These are phyloP conservation scores for Guadua angustifolia DNA, from an alignment of 176 grass and related monocot species.

Conservation along the genomic window DNA sequence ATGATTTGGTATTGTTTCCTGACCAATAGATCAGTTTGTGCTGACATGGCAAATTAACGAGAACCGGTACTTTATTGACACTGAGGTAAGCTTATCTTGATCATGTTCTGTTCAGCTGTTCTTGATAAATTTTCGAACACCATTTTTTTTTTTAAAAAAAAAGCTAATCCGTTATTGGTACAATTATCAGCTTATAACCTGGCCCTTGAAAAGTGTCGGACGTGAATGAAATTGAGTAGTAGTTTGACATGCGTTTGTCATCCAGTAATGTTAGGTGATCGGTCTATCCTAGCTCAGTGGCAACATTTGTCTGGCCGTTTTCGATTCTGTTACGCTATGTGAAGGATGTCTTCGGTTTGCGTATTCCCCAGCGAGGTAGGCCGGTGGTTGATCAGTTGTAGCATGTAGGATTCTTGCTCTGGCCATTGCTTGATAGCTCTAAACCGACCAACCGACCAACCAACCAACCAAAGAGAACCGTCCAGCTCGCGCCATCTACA, in stretches of 20 bases:
- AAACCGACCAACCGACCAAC: slow-evolving; percentile 21
- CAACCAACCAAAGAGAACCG: neutral
- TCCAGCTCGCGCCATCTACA: slow-evolving; percentile 33
- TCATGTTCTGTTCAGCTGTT: neutral
- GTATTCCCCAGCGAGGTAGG: slow-evolving; percentile 23
- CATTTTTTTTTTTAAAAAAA: neutral
- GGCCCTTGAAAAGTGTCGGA: neutral
- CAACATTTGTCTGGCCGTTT: slow-evolving; percentile 39
- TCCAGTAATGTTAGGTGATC: slow-evolving; percentile 28
- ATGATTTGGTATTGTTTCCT: slow-evolving; percentile 30
- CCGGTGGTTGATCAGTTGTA: slow-evolving; percentile 37
- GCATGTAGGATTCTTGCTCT: slow-evolving; percentile 5
- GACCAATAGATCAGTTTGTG: slow-evolving; percentile 19
- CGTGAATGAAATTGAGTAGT: slow-evolving; percentile 7
- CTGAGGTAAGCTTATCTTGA: slow-evolving; percentile 16
- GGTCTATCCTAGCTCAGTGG: slow-evolving; percentile 29
- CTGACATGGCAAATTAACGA: slow-evolving; percentile 6
- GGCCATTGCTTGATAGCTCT: neutral
- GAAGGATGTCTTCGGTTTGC: slow-evolving; percentile 7
- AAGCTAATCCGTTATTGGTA: neutral
- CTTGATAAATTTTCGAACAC: neutral
- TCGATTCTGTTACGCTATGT: neutral
- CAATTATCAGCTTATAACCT: neutral
- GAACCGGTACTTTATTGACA: neutral
- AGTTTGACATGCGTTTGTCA: slow-evolving; percentile 21